Percentiles rank a stretch among this genome's conserved stretches.
Conservation (phyloP, 768 basidiomycete genomes). For the Pleurotus cornucopiae region DNA sequence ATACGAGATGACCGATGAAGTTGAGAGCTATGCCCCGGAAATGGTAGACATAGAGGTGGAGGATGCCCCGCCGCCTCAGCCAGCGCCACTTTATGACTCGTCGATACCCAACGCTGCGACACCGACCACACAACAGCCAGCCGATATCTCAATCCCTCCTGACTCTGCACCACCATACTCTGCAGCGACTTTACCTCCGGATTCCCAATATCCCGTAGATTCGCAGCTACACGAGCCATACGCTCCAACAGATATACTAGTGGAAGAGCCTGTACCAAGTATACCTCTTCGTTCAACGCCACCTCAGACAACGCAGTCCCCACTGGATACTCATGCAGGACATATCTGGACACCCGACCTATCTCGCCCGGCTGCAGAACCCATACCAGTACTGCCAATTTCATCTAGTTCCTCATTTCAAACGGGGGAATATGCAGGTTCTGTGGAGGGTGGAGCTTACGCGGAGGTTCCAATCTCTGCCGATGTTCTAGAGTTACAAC, state of each 20-base stretch:
- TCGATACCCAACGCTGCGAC: slow-evolving; percentile 4
- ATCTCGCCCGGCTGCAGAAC: too few relatives aligned
- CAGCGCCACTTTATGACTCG: slow-evolving; percentile 8
- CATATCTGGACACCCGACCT: too few relatives aligned
- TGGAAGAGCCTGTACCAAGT: background rate
- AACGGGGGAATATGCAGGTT: too few relatives aligned
- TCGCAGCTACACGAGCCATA: background rate
- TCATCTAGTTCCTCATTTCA: too few relatives aligned
- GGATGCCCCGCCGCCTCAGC: slow-evolving; percentile 31
- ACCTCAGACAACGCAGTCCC: background rate
- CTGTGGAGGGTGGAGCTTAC: too few relatives aligned
- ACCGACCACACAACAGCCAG: background rate
- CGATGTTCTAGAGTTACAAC: too few relatives aligned
- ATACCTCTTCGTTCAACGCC: background rate
- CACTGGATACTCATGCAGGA: too few relatives aligned
- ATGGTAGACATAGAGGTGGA: slow-evolving; percentile 41
- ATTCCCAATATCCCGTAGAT: background rate
- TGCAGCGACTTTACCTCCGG: background rate
- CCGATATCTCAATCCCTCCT: background rate
- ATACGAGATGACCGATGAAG: slow-evolving; percentile 54
- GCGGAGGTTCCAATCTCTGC: too few relatives aligned
- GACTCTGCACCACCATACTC: background rate
- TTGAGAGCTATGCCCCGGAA: slow-evolving; percentile 21
- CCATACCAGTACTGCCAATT: too few relatives aligned
- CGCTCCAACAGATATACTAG: background rate